These are phyloP conservation scores for Trametes gibbosa DNA, from an alignment of 768 basidiomycete genomes.

Conservation along the genomic window DNA sequence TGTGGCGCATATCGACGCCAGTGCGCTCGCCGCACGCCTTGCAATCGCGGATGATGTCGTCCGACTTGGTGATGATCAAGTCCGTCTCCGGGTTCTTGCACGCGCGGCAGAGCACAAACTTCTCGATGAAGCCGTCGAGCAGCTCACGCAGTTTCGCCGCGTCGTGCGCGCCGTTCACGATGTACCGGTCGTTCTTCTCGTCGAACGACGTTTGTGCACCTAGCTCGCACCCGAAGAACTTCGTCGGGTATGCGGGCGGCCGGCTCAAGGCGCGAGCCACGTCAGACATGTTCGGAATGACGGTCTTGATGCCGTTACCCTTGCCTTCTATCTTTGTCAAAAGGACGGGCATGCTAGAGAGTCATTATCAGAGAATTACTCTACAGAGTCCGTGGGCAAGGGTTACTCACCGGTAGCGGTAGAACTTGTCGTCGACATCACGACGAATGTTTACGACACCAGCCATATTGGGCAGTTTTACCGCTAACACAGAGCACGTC, in stretches of 20 bases:
- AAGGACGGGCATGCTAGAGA: slow-evolving; percentile 85
- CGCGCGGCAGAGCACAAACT: slow-evolving; percentile 93
- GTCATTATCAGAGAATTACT: slow-evolving; percentile 9
- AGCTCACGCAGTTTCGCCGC: slow-evolving; percentile 90
- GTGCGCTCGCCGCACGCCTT: slow-evolving; percentile 97
- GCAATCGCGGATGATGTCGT: slow-evolving; percentile 93
- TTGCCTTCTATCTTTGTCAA: slow-evolving; percentile 97
- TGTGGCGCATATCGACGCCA: slow-evolving; percentile 93
- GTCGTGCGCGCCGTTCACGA: slow-evolving; percentile 97
- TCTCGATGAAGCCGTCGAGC: slow-evolving; percentile 95
- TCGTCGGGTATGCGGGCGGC: slow-evolving; percentile 95
- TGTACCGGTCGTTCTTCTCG: slow-evolving; percentile 96
- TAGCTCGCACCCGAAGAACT: slow-evolving; percentile 98
- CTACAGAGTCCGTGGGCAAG: neutral
- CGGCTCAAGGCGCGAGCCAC: slow-evolving; percentile 93
- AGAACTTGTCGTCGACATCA: slow-evolving; percentile 96
- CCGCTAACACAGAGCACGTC: slow-evolving; percentile 41
- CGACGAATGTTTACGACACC: slow-evolving; percentile 91
- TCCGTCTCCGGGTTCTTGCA: slow-evolving; percentile 99
- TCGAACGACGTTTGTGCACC: slow-evolving; percentile 97
- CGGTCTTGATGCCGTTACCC: slow-evolving; percentile 99
- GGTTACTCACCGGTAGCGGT: slow-evolving; percentile 75
- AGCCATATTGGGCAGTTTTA: slow-evolving; percentile 82
- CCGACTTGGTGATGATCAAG: slow-evolving; percentile 83
- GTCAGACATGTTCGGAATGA: slow-evolving; percentile 97